These are phyloP conservation scores for Termitomyces sp. DNA, from an alignment of 768 basidiomycete genomes.

Conservation along the genomic window DNA sequence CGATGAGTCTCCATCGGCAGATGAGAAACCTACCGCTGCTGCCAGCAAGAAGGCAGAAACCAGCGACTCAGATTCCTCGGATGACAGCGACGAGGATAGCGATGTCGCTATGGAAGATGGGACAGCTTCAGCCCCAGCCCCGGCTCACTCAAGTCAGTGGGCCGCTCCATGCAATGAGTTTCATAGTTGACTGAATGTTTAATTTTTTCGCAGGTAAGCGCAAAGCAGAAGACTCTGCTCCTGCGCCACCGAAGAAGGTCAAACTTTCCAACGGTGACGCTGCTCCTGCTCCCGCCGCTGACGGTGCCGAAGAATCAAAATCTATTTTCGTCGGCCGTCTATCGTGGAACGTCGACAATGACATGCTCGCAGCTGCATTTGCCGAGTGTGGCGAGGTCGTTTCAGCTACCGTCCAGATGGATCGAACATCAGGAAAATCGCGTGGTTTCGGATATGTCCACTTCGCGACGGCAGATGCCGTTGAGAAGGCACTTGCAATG, in stretches of 20 bases:
- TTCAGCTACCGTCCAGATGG: slow-evolving; percentile 84
- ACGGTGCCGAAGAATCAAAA: slow-evolving; percentile 45
- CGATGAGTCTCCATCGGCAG: slow-evolving; percentile 22
- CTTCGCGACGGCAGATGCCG: slow-evolving; percentile 63
- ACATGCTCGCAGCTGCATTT: slow-evolving; percentile 91
- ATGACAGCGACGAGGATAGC: slow-evolving; percentile 49
- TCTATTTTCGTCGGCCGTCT: slow-evolving; percentile 90
- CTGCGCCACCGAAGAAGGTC: slow-evolving; percentile 71
- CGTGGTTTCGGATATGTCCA: slow-evolving; percentile 84
- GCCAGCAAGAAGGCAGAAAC: slow-evolving; percentile 1
- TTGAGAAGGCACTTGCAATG: slow-evolving; percentile 76
- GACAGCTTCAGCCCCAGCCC: slow-evolving; percentile 29
- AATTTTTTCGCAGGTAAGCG: slow-evolving; percentile 52
- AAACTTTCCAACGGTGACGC: slow-evolving; percentile 64
- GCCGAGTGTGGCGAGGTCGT: slow-evolving; percentile 83
- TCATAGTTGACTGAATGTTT: background rate
- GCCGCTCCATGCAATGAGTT: background rate
- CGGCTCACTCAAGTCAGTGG: slow-evolving; percentile 33
- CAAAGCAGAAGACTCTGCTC: slow-evolving; percentile 64
- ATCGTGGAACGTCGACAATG: slow-evolving; percentile 96
- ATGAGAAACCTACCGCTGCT: slow-evolving; percentile 16
- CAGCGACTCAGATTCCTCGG: background rate
- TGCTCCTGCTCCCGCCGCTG: slow-evolving; percentile 24
- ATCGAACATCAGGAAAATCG: slow-evolving; percentile 76
- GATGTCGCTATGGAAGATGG: slow-evolving; percentile 51